Conservation (phyloP, 2,329 filamentous ascomycete species). For the Aschersonia sp. region DNA sequence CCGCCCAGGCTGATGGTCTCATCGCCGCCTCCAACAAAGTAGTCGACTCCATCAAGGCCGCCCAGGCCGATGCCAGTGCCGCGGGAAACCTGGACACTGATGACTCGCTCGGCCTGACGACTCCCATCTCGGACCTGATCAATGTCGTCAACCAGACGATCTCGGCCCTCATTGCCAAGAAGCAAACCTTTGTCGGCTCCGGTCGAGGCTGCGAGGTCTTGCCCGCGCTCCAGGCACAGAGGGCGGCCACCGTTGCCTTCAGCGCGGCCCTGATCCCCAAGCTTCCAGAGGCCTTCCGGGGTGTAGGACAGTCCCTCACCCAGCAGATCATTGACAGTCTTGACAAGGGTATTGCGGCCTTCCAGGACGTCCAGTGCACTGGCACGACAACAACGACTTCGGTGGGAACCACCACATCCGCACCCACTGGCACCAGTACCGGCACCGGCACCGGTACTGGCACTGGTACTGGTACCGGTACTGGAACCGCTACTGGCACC, state of each 20-base stretch:
- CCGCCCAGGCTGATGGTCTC: not conserved
- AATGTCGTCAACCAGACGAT: not conserved
- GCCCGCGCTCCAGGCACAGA: not conserved
- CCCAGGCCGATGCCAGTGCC: not conserved
- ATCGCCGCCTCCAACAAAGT: not conserved
- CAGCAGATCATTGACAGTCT: not conserved
- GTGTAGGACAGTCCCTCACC: not conserved
- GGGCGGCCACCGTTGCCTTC: not conserved
- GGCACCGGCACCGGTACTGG: not conserved
- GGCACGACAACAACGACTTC: not conserved
- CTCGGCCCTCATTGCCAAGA: constrained; percentile 1
- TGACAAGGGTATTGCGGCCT: not conserved
- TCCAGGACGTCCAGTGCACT: not conserved
- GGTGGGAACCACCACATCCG: not conserved
- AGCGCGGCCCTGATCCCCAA: not conserved
- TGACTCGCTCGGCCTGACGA: not conserved
- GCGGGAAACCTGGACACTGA: not conserved
- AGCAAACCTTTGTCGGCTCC: not conserved
- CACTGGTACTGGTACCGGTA: not conserved
- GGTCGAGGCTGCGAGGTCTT: constrained; percentile 3
- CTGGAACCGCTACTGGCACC: not conserved
- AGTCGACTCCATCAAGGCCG: not conserved
- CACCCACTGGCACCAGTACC: not conserved
- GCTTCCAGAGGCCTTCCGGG: not conserved
- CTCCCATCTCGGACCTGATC: not conserved